These are phyloP conservation scores for Lipomyces japonicus DNA, from an alignment of 805 yeast species.

Conservation along the genomic window DNA sequence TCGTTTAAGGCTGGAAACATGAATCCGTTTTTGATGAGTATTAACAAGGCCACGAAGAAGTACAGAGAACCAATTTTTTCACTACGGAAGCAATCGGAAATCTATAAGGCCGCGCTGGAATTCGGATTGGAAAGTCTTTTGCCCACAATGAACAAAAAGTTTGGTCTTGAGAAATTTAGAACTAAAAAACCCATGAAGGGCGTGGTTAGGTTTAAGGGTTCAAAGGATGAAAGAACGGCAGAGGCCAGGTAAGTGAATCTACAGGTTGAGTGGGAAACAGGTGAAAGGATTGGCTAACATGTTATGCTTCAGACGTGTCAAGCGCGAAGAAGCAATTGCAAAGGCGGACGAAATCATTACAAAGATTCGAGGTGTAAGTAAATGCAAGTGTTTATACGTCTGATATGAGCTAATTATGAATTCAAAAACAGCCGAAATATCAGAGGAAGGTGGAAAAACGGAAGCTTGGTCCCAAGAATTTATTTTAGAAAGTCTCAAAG, in stretches of 20 bases:
- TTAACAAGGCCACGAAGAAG: constrained; percentile 65
- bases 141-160: constrained; percentile 52
- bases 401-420: background rate
- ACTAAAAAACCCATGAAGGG: constrained; percentile 21
- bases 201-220: constrained; percentile 14
- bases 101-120: constrained; percentile 67
- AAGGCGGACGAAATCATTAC: constrained; percentile 17
- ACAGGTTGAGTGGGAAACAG: background rate
- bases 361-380: constrained; percentile 21
- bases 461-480: constrained; percentile 14
- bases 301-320: constrained; percentile 14
- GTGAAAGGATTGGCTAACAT: background rate
- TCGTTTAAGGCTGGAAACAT: constrained; percentile 56
- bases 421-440: constrained; percentile 10
- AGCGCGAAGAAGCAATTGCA: constrained; percentile 17
- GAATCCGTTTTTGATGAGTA: constrained; percentile 77
- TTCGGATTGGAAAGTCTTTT: constrained; percentile 67
- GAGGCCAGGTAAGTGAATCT: background rate
- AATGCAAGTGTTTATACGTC: background rate
- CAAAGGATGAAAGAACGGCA: constrained; percentile 13
- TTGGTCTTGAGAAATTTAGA: constrained; percentile 18
- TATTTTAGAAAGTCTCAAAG: constrained; percentile 14
- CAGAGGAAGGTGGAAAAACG: constrained; percentile 6
- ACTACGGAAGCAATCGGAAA: constrained; percentile 67
- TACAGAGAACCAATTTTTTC: constrained; percentile 70